Percentiles rank a stretch among this genome's conserved stretches.
These are phyloP conservation scores for Sapria himalayana DNA, from an alignment of 345 rosid genomes.

Conservation along the genomic window DNA sequence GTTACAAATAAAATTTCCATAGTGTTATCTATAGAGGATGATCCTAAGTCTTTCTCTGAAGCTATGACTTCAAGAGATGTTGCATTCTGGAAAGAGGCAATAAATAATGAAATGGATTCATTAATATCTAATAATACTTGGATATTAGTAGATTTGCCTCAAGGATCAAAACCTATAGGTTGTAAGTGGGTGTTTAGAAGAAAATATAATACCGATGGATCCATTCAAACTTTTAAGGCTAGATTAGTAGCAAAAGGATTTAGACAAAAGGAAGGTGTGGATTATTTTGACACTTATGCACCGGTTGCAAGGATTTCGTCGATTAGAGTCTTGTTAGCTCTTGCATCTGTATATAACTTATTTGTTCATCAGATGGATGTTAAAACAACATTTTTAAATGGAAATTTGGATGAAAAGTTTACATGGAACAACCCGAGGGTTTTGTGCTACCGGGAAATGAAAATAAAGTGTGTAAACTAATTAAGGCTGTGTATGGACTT, in stretches of 20 bases:
- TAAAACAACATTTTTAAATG: slow-evolving; percentile 2
- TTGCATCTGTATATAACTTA: background rate
- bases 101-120: slow-evolving; percentile 4
- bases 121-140: background rate
- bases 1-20: background rate
- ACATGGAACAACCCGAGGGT: slow-evolving; percentile 4
- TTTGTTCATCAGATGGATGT: slow-evolving; percentile 7
- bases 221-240: slow-evolving; percentile 5
- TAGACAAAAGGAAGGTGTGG: background rate
- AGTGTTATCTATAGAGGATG: background rate
- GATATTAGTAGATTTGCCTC: background rate
- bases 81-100: background rate
- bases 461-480: too few species aligned
- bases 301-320: background rate
- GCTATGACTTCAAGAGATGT: slow-evolving; percentile 2
- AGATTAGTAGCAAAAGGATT: slow-evolving; percentile 2
- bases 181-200: slow-evolving; percentile 6
- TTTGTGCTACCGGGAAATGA: slow-evolving; percentile 2
- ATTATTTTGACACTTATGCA: slow-evolving; percentile 6
- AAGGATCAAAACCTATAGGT: slow-evolving; percentile 1
- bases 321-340: background rate
- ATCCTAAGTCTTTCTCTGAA: slow-evolving; percentile 1
- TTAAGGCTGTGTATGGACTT: background rate
- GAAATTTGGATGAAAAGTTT: background rate
- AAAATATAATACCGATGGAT: slow-evolving; percentile 1